Conservation (phyloP, 257 asterid genomes). For the Parsonsia alboflavescens region DNA sequence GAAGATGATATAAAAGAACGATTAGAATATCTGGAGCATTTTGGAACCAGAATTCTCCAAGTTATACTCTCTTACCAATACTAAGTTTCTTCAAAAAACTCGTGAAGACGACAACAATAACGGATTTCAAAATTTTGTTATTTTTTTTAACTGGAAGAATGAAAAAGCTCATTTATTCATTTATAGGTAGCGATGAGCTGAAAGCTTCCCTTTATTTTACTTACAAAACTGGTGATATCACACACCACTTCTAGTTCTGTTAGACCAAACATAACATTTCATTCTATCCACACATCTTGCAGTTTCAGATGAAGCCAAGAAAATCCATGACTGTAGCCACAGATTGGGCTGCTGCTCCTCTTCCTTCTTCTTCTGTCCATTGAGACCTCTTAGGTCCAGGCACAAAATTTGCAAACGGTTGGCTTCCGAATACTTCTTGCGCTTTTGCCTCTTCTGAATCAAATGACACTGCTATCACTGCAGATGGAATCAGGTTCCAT, state of each 20-base stretch:
- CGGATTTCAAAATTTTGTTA: too few species aligned
- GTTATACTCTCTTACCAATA: too few species aligned
- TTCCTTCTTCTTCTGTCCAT: not conserved
- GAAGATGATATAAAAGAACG: too few species aligned
- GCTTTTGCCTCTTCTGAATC: conserved; percentile 4
- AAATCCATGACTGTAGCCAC: conserved; percentile 36
- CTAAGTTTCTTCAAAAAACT: too few species aligned
- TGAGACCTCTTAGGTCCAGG: conserved; percentile 27
- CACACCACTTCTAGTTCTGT: not conserved
- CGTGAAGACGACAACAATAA: too few species aligned
- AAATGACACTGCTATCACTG: conserved; percentile 32
- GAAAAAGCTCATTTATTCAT: not conserved
- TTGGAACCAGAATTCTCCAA: too few species aligned
- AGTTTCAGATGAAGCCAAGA: conserved; percentile 17
- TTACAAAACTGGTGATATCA: not conserved
- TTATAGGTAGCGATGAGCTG: not conserved
- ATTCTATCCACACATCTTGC: conserved; percentile 2
- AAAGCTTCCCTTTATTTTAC: not conserved
- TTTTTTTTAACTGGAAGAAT: too few species aligned
- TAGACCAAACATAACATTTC: not conserved
- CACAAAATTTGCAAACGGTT: conserved; percentile 29
- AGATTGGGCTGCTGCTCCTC: not conserved
- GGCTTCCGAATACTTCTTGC: conserved; percentile 25
- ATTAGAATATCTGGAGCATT: too few species aligned
- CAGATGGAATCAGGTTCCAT: conserved; percentile 30